A percentile compares a stretch with the other conserved stretches of the same genome.
phyloP scores from a whole-genome alignment of 2,329 filamentous ascomycete species.

The Canariomyces notabilis region DNA sequence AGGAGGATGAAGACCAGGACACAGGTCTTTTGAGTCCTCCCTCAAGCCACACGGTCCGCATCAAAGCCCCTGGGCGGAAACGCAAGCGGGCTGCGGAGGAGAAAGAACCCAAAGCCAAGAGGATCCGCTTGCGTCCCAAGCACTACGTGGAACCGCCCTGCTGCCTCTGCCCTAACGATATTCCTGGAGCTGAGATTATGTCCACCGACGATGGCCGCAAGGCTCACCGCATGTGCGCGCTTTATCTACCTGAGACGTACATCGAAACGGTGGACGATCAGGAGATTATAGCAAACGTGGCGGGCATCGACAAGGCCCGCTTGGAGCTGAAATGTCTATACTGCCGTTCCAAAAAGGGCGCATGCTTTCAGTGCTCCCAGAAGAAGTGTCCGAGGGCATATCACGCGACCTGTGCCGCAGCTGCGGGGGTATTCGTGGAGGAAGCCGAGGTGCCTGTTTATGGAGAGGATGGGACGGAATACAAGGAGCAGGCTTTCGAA shows the following conservation, averaged over 20 bases:
- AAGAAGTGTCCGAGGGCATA: constrained; percentile 93
- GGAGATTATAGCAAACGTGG: constrained; percentile 72
- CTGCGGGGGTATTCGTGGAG: constrained; percentile 88
- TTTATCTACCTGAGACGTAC: constrained; percentile 88
- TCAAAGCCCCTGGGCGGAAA: constrained; percentile 59
- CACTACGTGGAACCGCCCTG: constrained; percentile 72
- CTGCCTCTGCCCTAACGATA: constrained; percentile 86
- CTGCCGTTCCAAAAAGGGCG: constrained; percentile 90
- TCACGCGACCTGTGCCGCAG: constrained; percentile 88
- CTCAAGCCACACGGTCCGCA: constrained; percentile 64
- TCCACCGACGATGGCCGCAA: constrained; percentile 82
- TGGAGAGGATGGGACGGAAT: constrained; percentile 85
- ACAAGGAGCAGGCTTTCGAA: constrained; percentile 85
- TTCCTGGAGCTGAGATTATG: constrained; percentile 74
- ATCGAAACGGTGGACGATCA: constrained; percentile 66
- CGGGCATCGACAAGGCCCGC: constrained; percentile 79
- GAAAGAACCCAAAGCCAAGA: constrained; percentile 50
- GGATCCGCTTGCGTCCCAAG: constrained; percentile 70
- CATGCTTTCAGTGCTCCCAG: constrained; percentile 92
- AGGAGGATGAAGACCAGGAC: constrained; percentile 61
- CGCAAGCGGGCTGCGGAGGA: constrained; percentile 53
- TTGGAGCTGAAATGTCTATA: constrained; percentile 91
- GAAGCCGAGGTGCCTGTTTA: constrained; percentile 81
- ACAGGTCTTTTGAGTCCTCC: constrained; percentile 76
- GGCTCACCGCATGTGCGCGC: constrained; percentile 82